Percentiles rank a stretch among this genome's conserved stretches.
phyloP scores from a whole-genome alignment of 495 filamentous ascomycete species.

The Hypoxylon subgilvum region DNA sequence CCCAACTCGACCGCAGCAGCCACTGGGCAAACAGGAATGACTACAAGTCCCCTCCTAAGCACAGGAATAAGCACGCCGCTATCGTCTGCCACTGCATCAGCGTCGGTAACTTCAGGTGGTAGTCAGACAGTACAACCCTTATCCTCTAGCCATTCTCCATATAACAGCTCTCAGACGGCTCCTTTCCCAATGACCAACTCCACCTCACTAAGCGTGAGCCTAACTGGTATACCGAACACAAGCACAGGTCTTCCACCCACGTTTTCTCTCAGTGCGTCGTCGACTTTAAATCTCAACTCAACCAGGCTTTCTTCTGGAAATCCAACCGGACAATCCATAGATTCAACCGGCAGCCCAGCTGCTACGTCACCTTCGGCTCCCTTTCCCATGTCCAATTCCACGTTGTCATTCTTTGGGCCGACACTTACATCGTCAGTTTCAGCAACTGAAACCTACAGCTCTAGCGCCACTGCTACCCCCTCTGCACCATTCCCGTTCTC shows the following conservation, averaged over 20 bases:
- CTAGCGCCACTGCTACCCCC: not conserved
- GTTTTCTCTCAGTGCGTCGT: not conserved
- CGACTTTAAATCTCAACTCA: not conserved
- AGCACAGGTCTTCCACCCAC: conserved; percentile 12
- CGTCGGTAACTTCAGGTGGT: not conserved
- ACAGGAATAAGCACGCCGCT: not conserved
- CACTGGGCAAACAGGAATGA: conserved; percentile 17
- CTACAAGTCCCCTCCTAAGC: not conserved
- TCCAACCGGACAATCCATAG: conserved; percentile 7
- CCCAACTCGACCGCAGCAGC: conserved; percentile 36
- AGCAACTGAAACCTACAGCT: conserved; percentile 1
- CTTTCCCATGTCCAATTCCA: conserved; percentile 29
- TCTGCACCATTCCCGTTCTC: conserved; percentile 31
- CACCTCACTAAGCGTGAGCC: conserved; percentile 6
- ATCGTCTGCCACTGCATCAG: not conserved
- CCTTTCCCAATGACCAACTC: conserved; percentile 28
- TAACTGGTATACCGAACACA: conserved; percentile 10
- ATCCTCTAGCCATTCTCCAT: not conserved
- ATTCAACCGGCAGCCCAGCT: not conserved
- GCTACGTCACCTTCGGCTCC: conserved; percentile 11
- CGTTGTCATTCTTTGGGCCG: conserved; percentile 13
- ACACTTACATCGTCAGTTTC: conserved; percentile 8
- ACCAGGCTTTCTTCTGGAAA: not conserved
- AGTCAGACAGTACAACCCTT: not conserved
- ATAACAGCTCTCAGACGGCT: conserved; percentile 14